Base-by-base conservation (phyloP, 306 rosid genomes). In the Nissolia schottii region DNA sequence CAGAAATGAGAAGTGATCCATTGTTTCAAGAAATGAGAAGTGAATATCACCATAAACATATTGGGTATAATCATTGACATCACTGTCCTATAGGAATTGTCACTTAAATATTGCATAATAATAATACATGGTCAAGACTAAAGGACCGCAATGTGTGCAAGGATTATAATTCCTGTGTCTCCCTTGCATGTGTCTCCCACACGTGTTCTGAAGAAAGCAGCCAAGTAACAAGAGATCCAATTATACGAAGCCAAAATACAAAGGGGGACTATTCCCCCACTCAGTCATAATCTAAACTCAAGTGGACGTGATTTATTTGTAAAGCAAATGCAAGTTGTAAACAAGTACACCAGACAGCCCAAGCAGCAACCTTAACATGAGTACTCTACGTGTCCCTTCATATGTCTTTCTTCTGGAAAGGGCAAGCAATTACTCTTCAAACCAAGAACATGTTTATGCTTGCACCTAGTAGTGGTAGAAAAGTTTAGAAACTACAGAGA, bases 41-140 rank as follows among this genome's bases (percentile, higher is more conserved):
- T 55, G 72, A 67, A 68, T 41, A 25, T 53, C 67, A 80, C 57
- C 55, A 51, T 13, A 65, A 53, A 51, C n/a, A n/a, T 13, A 65
- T 45, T 64, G 69, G 71, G 79, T 38, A 67, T 43, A 18, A 51
- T 66, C 18, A 31, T 73, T 66, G 74, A 66, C 57, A n/a, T n/a
- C n/a, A n/a, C 78, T 53, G 56, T 74, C 78, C 78, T 68, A 76
- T 16, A 45, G 76, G 71, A 12, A 67, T 58, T 27, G 8, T 45
- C 78, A 88, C 85, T 77, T 53, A 41, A 71, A 69, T 78, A 79
- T 76, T 65, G 88, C 65, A 55, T 71, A 80, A 40, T 14, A 74
- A 81, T 58, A 74, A 48, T n/a, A n/a, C n/a, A n/a, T n/a, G 43
- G 19, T 41, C 14, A 35, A 77, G 72, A 64, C 51, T 56, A 43